Percentiles rank a stretch among this genome's conserved stretches.
phyloP scores from a whole-genome alignment of 2,329 filamentous ascomycete genomes.

The Cladophialophora immunda region DNA sequence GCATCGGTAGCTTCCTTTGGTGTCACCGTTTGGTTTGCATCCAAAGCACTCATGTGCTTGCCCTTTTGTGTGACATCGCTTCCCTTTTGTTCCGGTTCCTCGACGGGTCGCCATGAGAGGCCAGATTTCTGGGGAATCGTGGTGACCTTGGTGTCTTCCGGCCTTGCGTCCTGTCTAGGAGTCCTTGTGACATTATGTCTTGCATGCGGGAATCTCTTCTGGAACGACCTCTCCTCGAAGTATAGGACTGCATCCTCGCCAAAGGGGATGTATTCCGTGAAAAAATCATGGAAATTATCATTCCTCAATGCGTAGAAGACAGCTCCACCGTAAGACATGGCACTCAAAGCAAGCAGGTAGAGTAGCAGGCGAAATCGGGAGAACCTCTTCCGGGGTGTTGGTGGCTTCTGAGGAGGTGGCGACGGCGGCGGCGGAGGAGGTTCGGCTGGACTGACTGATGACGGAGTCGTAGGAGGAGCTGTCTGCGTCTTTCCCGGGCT shows the following conservation, averaged over 20 bases:
- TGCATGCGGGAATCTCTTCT: constrained; percentile 77
- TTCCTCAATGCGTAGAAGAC: constrained; percentile 92
- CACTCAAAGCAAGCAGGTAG: constrained; percentile 77
- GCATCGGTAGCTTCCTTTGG: constrained; percentile 29
- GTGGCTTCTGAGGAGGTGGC: constrained; percentile 49
- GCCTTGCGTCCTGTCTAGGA: constrained; percentile 53
- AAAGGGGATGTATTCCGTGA: constrained; percentile 94
- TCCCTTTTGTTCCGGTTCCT: constrained; percentile 64
- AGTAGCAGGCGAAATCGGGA: constrained; percentile 79
- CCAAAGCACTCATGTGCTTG: constrained; percentile 56
- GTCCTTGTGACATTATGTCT: constrained; percentile 62
- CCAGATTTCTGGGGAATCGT: constrained; percentile 87
- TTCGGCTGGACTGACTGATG: constrained; percentile 41
- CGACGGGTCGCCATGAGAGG: constrained; percentile 79
- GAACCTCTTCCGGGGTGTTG: constrained; percentile 67
- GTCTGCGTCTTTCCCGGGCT: constrained; percentile 48
- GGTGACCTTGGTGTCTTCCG: constrained; percentile 75
- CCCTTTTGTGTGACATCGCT: constrained; percentile 66
- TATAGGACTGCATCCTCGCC: constrained; percentile 95
- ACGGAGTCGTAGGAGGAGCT: constrained; percentile 47
- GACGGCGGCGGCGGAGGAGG: constrained; percentile 46
- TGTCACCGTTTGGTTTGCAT: constrained; percentile 36
- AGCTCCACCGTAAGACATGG: constrained; percentile 82
- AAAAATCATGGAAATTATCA: constrained; percentile 99
- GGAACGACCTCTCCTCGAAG: constrained; percentile 93